phyloP scores from a whole-genome alignment of 495 filamentous ascomycete species.

The Penicillium nucicola region DNA sequence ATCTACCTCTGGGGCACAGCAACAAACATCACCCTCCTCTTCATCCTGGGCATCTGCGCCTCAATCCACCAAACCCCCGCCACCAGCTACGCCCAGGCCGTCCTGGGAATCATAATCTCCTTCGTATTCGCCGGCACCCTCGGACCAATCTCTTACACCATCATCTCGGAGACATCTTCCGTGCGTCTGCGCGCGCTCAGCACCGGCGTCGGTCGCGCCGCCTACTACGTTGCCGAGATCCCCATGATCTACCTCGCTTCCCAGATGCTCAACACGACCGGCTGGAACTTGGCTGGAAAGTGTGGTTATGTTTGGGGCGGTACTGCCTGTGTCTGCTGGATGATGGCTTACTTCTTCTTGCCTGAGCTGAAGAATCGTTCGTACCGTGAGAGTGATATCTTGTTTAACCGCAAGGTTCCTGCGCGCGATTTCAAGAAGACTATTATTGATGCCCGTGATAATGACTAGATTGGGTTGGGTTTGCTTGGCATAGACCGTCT shows the following conservation, averaged over 20 bases:
- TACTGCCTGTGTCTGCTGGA: conserved; percentile 19
- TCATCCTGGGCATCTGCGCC: conserved; percentile 42
- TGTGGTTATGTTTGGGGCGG: conserved; percentile 38
- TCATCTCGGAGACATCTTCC: conserved; percentile 55
- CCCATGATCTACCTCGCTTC: conserved; percentile 49
- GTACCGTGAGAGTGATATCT: conserved; percentile 40
- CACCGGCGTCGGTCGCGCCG: conserved; percentile 50
- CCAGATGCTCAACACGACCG: conserved; percentile 44
- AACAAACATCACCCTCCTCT: conserved; percentile 28
- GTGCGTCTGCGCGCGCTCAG: conserved; percentile 50
- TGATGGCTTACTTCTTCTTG: conserved; percentile 26
- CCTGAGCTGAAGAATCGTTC: conserved; percentile 39
- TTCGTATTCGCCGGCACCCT: conserved; percentile 40
- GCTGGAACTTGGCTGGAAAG: conserved; percentile 28
- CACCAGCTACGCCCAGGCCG: conserved; percentile 44
- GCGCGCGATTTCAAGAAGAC: conserved; percentile 40
- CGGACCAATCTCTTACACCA: conserved; percentile 52
- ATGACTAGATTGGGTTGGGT: conserved; percentile 35
- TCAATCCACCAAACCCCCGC: conserved; percentile 33
- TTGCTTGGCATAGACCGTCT: too few species aligned
- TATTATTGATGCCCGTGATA: conserved; percentile 47
- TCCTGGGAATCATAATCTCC: conserved; percentile 51
- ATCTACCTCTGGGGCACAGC: conserved; percentile 44
- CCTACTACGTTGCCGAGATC: conserved; percentile 44
- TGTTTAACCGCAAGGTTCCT: conserved; percentile 35